Evolutionary conservation across 352 stramenopile species (phyloP).

Genomic region (Globisporangium acanthophoron): DNA sequence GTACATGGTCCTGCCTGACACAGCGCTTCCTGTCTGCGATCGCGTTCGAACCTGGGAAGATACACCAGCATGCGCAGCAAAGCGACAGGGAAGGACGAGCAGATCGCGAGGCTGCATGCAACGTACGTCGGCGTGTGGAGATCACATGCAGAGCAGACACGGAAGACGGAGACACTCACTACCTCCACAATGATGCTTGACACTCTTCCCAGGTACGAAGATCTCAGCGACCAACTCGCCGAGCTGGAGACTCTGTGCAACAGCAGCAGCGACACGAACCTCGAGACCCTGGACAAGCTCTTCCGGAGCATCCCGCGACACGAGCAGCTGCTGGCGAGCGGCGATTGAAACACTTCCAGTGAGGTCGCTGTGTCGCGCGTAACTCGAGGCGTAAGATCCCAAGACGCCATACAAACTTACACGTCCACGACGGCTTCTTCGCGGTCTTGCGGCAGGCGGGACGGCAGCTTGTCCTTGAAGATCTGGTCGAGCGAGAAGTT

Average conservation of each 20-base stretch:
- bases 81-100: conserved; percentile 22
- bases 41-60: conserved; percentile 5
- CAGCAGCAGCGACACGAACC: conserved; percentile 25
- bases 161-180: background rate
- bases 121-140: conserved; percentile 3
- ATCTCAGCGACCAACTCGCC: conserved; percentile 30
- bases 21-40: background rate
- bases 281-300: conserved; percentile 32
- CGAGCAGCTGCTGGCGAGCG: conserved; percentile 19
- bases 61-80: conserved; percentile 23
- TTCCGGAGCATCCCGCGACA: conserved; percentile 41
- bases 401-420: conserved; percentile 11
- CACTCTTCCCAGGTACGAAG: conserved; percentile 26
- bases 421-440: conserved; percentile 74
- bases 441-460: conserved; percentile 50
- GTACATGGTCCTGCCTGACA: too few species aligned
- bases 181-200: background rate
- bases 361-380: too few species aligned
- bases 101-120: conserved; percentile 12
- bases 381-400: too few species aligned
- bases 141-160: background rate
- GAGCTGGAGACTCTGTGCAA: conserved; percentile 38
- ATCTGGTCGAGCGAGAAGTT: conserved; percentile 54
- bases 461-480: conserved; percentile 74
- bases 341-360: background rate